These are phyloP conservation scores for Malania oleifera DNA, from an alignment of 164 flowering plant genomes.

Conservation along the genomic window DNA sequence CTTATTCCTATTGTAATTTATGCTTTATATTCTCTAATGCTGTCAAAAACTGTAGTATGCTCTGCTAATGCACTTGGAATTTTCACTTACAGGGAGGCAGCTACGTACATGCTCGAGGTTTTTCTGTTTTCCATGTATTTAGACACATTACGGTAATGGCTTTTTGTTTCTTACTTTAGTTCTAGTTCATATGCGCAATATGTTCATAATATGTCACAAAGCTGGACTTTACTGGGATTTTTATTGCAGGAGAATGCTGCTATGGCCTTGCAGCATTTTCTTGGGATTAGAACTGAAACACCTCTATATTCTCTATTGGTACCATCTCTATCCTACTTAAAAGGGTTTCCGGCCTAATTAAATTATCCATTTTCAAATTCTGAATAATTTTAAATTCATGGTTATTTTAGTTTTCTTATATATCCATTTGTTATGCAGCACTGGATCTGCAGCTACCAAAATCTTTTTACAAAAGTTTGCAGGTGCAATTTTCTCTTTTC, in stretches of 20 bases:
- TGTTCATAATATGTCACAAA: background rate
- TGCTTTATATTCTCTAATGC: background rate
- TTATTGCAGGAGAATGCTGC: conserved; percentile 74
- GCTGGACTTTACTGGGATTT: background rate
- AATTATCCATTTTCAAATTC: background rate
- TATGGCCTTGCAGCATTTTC: conserved; percentile 76
- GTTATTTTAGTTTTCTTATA: background rate
- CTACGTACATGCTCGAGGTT: conserved; percentile 82
- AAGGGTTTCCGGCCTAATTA: background rate
- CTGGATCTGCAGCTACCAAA: conserved; percentile 82
- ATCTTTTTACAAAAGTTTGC: conserved; percentile 69
- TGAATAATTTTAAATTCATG: background rate
- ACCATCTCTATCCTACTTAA: conserved; percentile 10
- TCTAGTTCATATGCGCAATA: background rate
- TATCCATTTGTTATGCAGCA: conserved; percentile 35
- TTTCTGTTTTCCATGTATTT: conserved; percentile 75
- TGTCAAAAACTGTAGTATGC: background rate
- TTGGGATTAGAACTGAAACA: conserved; percentile 42
- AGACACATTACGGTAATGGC: conserved; percentile 63
- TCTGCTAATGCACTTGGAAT: background rate
- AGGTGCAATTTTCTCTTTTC: conserved; percentile 34
- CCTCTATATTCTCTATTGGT: conserved; percentile 67
- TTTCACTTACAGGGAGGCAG: conserved; percentile 63
- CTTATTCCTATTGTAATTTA: background rate
- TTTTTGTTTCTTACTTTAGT: background rate